A percentile compares a stretch with the other conserved stretches of the same genome.
Conservation (phyloP, 2,329 filamentous ascomycete genomes). For the Rhynchosporium graminicola region DNA sequence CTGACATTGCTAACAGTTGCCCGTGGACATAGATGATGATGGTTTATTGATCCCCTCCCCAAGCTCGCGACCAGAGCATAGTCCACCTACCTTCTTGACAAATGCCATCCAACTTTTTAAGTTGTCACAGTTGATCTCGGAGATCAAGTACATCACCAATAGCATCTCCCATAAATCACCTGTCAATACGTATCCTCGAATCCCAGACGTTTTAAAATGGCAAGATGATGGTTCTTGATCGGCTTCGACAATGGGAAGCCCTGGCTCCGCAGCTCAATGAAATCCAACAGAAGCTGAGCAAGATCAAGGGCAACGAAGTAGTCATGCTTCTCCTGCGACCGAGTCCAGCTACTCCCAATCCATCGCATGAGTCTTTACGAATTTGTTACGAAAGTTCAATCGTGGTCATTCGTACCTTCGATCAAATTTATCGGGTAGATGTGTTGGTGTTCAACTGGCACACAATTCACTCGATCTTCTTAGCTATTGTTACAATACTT, state of each 20-base stretch:
- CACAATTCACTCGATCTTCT: slow-evolving; percentile 50
- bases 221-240: slow-evolving; percentile 45
- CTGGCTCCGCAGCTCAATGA: slow-evolving; percentile 40
- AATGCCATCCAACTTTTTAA: slow-evolving; percentile 49
- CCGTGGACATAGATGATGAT: slow-evolving; percentile 30
- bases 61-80: background rate
- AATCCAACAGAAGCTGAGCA: slow-evolving; percentile 42
- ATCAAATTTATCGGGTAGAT: slow-evolving; percentile 48
- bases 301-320: slow-evolving; percentile 53
- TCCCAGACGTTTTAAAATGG: slow-evolving; percentile 50
- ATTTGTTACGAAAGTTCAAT: slow-evolving; percentile 49
- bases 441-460: slow-evolving; percentile 51
- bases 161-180: slow-evolving; percentile 51
- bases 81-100: slow-evolving; percentile 11
- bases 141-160: slow-evolving; percentile 55
- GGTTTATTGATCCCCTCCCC: slow-evolving; percentile 12
- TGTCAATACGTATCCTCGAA: slow-evolving; percentile 50
- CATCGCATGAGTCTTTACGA: slow-evolving; percentile 44
- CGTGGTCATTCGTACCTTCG: slow-evolving; percentile 45
- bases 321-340: slow-evolving; percentile 53
- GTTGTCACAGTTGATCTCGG: slow-evolving; percentile 52
- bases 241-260: slow-evolving; percentile 45
- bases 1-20: slow-evolving; percentile 23
- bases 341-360: slow-evolving; percentile 53
- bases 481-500: slow-evolving; percentile 52